phyloP scores from a whole-genome alignment of 805 yeast species.

The Myxozyma udenii region DNA sequence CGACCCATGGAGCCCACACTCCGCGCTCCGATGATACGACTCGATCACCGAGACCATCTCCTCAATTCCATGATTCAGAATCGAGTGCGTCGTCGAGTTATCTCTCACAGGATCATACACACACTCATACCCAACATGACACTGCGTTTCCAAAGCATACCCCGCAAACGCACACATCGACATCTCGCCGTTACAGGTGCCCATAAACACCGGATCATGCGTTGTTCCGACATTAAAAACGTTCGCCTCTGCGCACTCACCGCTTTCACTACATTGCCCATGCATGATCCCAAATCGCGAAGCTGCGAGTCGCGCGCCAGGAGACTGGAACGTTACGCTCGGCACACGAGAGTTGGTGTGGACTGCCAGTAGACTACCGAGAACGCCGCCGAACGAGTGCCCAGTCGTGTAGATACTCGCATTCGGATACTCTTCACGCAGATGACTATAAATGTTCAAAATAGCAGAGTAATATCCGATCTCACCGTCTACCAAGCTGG shows the following conservation, averaged over 20 bases:
- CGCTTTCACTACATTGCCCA: background rate
- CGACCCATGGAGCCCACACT: constrained; percentile 43
- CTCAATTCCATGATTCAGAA: constrained; percentile 85
- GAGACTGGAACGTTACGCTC: constrained; percentile 86
- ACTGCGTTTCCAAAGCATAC: constrained; percentile 93
- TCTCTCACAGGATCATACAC: constrained; percentile 86
- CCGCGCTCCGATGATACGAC: constrained; percentile 72
- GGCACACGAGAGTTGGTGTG: constrained; percentile 82
- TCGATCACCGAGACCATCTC: constrained; percentile 76
- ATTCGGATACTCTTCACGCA: constrained; percentile 61
- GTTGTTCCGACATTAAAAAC: constrained; percentile 96
- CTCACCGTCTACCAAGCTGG: constrained; percentile 57
- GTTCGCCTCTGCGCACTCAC: constrained; percentile 56
- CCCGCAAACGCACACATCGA: constrained; percentile 88
- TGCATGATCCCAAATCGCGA: constrained; percentile 77
- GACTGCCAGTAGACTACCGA: constrained; percentile 68
- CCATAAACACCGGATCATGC: constrained; percentile 96
- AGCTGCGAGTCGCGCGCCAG: constrained; percentile 84
- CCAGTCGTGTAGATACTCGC: constrained; percentile 88
- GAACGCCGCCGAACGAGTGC: constrained; percentile 90
- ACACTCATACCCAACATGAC: constrained; percentile 88
- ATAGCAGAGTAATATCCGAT: constrained; percentile 83
- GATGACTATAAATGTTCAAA: constrained; percentile 71
- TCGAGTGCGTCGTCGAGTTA: constrained; percentile 84
- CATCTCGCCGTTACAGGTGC: constrained; percentile 92